These are phyloP conservation scores for Cladorrhinum sp. DNA, from an alignment of 2,329 filamentous ascomycete species.

Conservation along the genomic window DNA sequence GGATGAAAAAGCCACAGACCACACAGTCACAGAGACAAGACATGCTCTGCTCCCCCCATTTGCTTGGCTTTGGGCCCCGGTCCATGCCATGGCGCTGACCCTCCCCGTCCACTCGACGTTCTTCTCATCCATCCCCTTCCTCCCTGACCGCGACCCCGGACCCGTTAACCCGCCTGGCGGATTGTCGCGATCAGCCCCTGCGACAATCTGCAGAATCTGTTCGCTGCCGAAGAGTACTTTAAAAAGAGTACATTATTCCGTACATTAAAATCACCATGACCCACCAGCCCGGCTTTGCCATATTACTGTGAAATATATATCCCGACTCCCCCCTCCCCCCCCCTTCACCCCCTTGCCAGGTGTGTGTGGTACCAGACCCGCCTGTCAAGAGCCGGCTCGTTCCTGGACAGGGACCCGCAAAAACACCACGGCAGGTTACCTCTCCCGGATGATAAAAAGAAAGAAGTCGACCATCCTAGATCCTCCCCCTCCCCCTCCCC, in stretches of 20 bases:
- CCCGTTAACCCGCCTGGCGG: slow-evolving; percentile 28
- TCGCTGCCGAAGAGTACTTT: slow-evolving; percentile 17
- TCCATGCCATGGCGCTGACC: slow-evolving; percentile 9
- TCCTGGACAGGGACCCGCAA: slow-evolving; percentile 5
- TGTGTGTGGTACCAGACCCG: slow-evolving; percentile 19
- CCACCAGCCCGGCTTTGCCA: slow-evolving; percentile 31
- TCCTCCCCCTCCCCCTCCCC: not conserved
- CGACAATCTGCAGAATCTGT: slow-evolving; percentile 26
- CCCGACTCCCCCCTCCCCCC: slow-evolving; percentile 23
- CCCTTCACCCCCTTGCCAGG: not conserved
- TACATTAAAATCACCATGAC: slow-evolving; percentile 27
- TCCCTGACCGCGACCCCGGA: not conserved
- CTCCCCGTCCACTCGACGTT: not conserved
- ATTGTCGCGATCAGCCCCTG: slow-evolving; percentile 24
- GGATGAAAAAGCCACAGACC: slow-evolving; percentile 13
- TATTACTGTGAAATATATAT: slow-evolving; percentile 29
- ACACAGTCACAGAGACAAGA: slow-evolving; percentile 3
- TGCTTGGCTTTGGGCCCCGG: slow-evolving; percentile 6
- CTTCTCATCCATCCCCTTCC: not conserved
- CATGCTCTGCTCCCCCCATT: not conserved
- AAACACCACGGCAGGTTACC: slow-evolving; percentile 6
- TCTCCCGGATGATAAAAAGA: slow-evolving; percentile 14
- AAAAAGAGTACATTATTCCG: slow-evolving; percentile 22
- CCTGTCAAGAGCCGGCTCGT: slow-evolving; percentile 14
- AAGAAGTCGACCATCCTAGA: slow-evolving; percentile 4